These are phyloP conservation scores for Barnettozyma populi DNA, from an alignment of 805 yeast species.

Conservation along the genomic window DNA sequence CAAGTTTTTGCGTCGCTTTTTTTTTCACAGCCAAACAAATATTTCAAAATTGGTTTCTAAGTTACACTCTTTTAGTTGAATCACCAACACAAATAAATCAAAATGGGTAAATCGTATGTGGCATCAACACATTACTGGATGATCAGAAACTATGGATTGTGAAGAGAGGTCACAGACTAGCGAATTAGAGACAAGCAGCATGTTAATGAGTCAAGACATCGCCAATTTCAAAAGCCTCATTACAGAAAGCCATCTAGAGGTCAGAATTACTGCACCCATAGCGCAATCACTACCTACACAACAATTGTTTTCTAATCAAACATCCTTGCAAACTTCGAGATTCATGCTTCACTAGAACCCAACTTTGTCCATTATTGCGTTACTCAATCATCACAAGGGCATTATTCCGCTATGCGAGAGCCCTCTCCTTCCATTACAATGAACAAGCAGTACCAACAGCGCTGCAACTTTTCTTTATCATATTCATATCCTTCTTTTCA, in stretches of 20 bases:
- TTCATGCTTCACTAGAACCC: neutral
- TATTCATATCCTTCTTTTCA: neutral
- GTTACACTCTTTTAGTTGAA: constrained; percentile 5
- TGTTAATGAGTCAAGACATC: neutral
- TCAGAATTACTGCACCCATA: neutral
- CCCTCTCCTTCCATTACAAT: too few species aligned
- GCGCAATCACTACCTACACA: neutral
- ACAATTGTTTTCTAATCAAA: neutral
- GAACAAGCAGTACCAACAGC: too few species aligned
- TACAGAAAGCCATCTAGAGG: neutral
- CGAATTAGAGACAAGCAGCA: neutral
- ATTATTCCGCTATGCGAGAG: too few species aligned
- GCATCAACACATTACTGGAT: neutral
- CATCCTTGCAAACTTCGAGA: neutral
- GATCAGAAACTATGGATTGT: neutral
- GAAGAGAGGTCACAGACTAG: neutral
- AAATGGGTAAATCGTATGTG: constrained; percentile 29
- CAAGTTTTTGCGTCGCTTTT: constrained; percentile 8
- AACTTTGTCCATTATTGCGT: too few species aligned
- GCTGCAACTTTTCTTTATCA: too few species aligned
- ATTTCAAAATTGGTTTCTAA: neutral
- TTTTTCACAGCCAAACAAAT: constrained; percentile 5
- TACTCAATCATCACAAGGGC: too few species aligned
- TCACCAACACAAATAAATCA: constrained; percentile 12
- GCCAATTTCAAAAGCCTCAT: too few species aligned